Evolutionary conservation across 2,329 filamentous ascomycete genomes (phyloP), one percentile per base, ranked within the genome.

Genomic region (Verticillium albo-atrum): DNA sequence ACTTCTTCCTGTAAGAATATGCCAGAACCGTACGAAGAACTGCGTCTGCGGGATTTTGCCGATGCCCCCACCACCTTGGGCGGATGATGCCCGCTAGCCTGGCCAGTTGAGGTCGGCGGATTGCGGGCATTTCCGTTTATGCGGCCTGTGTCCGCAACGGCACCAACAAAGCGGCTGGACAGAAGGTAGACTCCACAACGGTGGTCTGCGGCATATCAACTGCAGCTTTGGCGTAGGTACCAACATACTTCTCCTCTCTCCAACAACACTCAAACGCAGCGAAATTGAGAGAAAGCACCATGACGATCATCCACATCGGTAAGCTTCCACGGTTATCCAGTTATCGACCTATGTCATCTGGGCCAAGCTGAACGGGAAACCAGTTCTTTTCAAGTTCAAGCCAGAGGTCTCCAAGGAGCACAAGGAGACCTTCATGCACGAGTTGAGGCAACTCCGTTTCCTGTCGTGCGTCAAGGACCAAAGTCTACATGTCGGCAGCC

Each of bases 311-410:
- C 58, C 72, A 75, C 14, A 72, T 74, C 25, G 72, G 72, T 74
- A 32, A 28, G 67, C 58, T 9, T 20, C 5, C 7, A n/a, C n/a
- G n/a, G 0, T 23, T 23, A 5, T 14, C 7, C 0, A 2, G 6
- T 27, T 20, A 9, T 4, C 34, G 25, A 20, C 25, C 25, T 6
- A 3, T 7, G 7, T 23, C 20, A 3, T 20, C 20, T 28, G 20
- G 12, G 60, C 58, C 12, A 58, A 5, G 2, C n/a, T n/a, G n/a
- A n/a, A n/a, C n/a, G 32, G 53, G 9, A 23, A 5, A 6, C 1
- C 53, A 82, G 80, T 82, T 0, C 67, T 82, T 7, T 82, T 83
- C 68, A 81, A 80, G 62, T 82, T 82, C 64, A 73, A 71, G 10
- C 42, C 72, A 1, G 75, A 78, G 23, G 73, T 81, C 12, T 67